Evolutionary conservation across 2,329 filamentous ascomycete species (phyloP).

Genomic region (Phialophora chinensis): DNA sequence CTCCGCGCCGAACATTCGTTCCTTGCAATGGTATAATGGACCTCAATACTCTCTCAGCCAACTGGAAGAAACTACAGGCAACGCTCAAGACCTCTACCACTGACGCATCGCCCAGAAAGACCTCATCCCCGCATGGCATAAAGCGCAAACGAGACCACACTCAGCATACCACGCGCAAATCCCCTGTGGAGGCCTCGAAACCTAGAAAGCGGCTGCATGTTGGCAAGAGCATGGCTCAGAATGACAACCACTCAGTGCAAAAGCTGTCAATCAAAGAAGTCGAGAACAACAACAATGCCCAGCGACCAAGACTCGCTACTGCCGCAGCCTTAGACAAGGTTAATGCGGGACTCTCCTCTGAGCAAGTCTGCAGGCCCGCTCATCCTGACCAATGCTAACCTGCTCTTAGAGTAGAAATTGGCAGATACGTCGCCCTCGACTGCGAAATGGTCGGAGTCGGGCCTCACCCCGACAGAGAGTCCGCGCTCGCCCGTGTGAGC

Average conservation of each 20-base stretch:
- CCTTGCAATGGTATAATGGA: constrained; percentile 44
- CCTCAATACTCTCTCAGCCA: constrained; percentile 53
- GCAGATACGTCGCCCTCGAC: constrained; percentile 91
- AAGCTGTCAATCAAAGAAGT: constrained; percentile 58
- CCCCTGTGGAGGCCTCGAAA: constrained; percentile 17
- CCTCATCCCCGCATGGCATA: constrained; percentile 45
- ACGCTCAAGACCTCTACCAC: constrained; percentile 48
- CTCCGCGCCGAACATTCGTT: neutral
- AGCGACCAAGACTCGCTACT: constrained; percentile 17
- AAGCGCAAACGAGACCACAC: constrained; percentile 37
- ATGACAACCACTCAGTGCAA: constrained; percentile 43
- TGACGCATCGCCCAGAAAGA: constrained; percentile 36
- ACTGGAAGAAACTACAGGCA: constrained; percentile 58
- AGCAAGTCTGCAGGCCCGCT: constrained; percentile 18
- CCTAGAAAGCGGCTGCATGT: constrained; percentile 25
- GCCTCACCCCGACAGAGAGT: constrained; percentile 66
- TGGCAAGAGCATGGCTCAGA: constrained; percentile 22
- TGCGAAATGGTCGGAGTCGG: constrained; percentile 97
- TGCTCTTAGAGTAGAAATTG: constrained; percentile 66
- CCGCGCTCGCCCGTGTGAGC: constrained; percentile 82
- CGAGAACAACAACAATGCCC: constrained; percentile 16
- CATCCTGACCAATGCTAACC: constrained; percentile 5
- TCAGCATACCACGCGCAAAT: constrained; percentile 14
- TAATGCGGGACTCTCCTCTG: constrained; percentile 29
- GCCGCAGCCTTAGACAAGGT: constrained; percentile 18